These are phyloP conservation scores for Vitis amurensis DNA, from an alignment of 164 flowering plant genomes.

Conservation along the genomic window DNA sequence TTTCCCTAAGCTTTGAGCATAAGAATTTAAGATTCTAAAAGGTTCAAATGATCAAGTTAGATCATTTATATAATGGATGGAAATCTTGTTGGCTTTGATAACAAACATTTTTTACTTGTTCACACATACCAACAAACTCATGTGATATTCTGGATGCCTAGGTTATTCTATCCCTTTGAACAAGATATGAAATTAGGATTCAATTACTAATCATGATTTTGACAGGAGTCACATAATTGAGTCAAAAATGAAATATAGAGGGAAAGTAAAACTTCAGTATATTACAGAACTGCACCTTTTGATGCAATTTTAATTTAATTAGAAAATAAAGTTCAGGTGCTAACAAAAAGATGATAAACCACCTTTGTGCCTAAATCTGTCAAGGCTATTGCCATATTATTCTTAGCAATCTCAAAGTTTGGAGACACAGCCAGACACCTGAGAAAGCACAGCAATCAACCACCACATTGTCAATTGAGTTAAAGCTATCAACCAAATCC, in stretches of 20 bases:
- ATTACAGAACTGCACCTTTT: not conserved
- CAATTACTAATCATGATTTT: too few relatives aligned
- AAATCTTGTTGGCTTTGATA: too few relatives aligned
- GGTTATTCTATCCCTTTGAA: too few relatives aligned
- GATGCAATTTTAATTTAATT: not conserved
- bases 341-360: not conserved
- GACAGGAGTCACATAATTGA: too few relatives aligned
- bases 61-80: too few relatives aligned
- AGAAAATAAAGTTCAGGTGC: not conserved
- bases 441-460: constrained; percentile 12
- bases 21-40: too few relatives aligned
- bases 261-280: not conserved
- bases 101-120: too few relatives aligned
- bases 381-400: constrained; percentile 98
- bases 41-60: too few relatives aligned
- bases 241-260: not conserved
- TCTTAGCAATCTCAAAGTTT: constrained; percentile 98
- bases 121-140: too few relatives aligned
- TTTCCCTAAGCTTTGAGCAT: too few relatives aligned
- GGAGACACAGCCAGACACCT: constrained; percentile 98
- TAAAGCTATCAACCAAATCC: not conserved
- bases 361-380: constrained; percentile 99
- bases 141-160: too few relatives aligned
- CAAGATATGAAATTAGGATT: too few relatives aligned
- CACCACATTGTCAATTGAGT: constrained; percentile 1